phyloP scores from a whole-genome alignment of 1,284 basidiomycete genomes.

The Pholiota adiposa region DNA sequence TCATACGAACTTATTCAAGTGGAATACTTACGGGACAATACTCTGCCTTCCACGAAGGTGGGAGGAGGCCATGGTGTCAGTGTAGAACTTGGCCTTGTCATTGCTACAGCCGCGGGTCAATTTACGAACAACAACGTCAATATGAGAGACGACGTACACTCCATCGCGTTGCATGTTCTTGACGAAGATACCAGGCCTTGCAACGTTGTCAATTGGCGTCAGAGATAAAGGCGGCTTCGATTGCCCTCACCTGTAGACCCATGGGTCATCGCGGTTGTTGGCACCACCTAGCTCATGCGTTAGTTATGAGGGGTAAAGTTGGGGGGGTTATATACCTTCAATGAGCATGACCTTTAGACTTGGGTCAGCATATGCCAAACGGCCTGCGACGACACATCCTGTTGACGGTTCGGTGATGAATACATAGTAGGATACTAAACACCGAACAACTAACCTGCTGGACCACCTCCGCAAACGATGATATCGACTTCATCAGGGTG shows the following conservation, averaged over 20 bases:
- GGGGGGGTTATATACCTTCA: slow-evolving; percentile 48
- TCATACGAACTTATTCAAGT: background rate
- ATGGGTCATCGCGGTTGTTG: slow-evolving; percentile 75
- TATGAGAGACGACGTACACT: slow-evolving; percentile 46
- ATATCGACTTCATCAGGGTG: slow-evolving; percentile 78
- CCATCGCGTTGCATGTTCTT: slow-evolving; percentile 73
- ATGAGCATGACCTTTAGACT: slow-evolving; percentile 76
- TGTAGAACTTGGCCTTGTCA: slow-evolving; percentile 75
- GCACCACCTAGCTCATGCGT: slow-evolving; percentile 50
- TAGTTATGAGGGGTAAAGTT: background rate
- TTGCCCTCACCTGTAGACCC: slow-evolving; percentile 62
- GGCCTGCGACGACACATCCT: slow-evolving; percentile 71
- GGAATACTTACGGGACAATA: slow-evolving; percentile 62
- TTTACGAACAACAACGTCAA: background rate
- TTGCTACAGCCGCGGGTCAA: slow-evolving; percentile 44
- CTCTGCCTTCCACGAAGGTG: slow-evolving; percentile 64
- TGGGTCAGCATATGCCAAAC: slow-evolving; percentile 72
- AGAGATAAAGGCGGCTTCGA: background rate
- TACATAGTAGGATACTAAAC: slow-evolving; percentile 5
- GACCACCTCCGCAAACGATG: slow-evolving; percentile 68
- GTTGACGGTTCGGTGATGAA: slow-evolving; percentile 4
- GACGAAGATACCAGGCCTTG: slow-evolving; percentile 67
- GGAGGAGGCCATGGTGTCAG: slow-evolving; percentile 59
- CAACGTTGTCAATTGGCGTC: background rate
- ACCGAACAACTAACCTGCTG: slow-evolving; percentile 46